phyloP scores from a whole-genome alignment of 2,329 filamentous ascomycete genomes.

The Calycina herbarum region DNA sequence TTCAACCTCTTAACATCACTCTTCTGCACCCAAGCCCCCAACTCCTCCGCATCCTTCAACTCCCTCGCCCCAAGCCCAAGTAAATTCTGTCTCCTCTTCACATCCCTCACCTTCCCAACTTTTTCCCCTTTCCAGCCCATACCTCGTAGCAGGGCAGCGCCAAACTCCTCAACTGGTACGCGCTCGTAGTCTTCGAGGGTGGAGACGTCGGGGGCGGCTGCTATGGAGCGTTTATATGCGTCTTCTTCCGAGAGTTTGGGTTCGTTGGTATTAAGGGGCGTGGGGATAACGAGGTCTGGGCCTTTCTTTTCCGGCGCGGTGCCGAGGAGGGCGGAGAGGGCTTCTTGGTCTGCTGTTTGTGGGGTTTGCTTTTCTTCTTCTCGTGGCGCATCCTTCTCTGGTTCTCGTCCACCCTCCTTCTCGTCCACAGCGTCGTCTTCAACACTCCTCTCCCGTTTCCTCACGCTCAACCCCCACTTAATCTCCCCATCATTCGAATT shows the following conservation, averaged over 20 bases:
- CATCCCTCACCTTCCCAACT: constrained; percentile 60
- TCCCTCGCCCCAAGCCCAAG: constrained; percentile 89
- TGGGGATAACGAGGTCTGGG: constrained; percentile 54
- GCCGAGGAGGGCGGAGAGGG: constrained; percentile 66
- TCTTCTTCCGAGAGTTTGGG: constrained; percentile 58
- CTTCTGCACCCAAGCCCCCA: constrained; percentile 78
- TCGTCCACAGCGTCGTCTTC: constrained; percentile 25
- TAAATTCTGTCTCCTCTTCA: constrained; percentile 73
- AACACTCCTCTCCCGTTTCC: constrained; percentile 36
- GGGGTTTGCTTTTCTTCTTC: constrained; percentile 24
- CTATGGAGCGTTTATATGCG: constrained; percentile 69
- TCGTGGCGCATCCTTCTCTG: constrained; percentile 30
- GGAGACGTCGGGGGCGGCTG: constrained; percentile 70
- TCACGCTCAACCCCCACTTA: constrained; percentile 51
- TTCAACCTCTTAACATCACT: constrained; percentile 53
- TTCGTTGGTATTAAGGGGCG: constrained; percentile 16
- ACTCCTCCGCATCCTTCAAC: constrained; percentile 67
- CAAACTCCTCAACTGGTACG: constrained; percentile 93
- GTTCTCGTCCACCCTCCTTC: neutral
- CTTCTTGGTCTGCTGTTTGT: constrained; percentile 59
- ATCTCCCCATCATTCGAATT: constrained; percentile 39
- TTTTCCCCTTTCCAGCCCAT: constrained; percentile 87
- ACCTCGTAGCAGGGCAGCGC: constrained; percentile 81
- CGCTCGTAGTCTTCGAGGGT: constrained; percentile 82
- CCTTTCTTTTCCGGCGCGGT: constrained; percentile 48